phyloP scores from a whole-genome alignment of 2,329 filamentous ascomycete species.

The Karstenula rhodostoma region DNA sequence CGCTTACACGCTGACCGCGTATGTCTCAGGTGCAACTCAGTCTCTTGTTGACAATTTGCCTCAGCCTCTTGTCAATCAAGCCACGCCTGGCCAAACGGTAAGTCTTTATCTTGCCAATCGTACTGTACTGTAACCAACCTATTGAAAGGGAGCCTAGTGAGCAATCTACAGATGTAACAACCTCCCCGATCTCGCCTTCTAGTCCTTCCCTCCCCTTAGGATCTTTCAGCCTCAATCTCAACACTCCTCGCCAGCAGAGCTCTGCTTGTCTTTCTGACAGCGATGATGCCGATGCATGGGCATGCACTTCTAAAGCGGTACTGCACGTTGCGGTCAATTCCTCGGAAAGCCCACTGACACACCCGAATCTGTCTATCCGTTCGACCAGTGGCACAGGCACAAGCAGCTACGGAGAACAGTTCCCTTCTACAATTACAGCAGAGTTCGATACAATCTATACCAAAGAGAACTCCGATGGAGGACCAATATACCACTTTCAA shows the following conservation, averaged over 20 bases:
- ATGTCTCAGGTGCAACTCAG: conserved; percentile 19
- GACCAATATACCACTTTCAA: conserved; percentile 31
- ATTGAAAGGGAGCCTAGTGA: conserved; percentile 6
- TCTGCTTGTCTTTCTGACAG: conserved; percentile 35
- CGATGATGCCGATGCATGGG: conserved; percentile 37
- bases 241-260: conserved; percentile 32
- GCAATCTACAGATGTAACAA: neutral
- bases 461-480: conserved; percentile 8
- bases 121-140: neutral
- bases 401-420: conserved; percentile 30
- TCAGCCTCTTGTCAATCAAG: neutral
- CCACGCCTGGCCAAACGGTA: conserved; percentile 4
- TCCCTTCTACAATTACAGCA: conserved; percentile 23
- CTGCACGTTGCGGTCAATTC: conserved; percentile 34
- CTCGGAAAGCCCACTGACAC: conserved; percentile 15
- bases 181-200: conserved; percentile 3
- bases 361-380: conserved; percentile 26
- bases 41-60: conserved; percentile 12
- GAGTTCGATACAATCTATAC: conserved; percentile 14
- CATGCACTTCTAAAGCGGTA: conserved; percentile 27
- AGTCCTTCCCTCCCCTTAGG: conserved; percentile 22
- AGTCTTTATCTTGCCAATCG: neutral
- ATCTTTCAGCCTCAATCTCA: conserved; percentile 30
- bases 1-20: conserved; percentile 19
- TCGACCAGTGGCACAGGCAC: conserved; percentile 5